Evolutionary conservation across 768 basidiomycete genomes (phyloP), one percentile per base, ranked within the genome.

Genomic region (Termitomyces sp.): DNA sequence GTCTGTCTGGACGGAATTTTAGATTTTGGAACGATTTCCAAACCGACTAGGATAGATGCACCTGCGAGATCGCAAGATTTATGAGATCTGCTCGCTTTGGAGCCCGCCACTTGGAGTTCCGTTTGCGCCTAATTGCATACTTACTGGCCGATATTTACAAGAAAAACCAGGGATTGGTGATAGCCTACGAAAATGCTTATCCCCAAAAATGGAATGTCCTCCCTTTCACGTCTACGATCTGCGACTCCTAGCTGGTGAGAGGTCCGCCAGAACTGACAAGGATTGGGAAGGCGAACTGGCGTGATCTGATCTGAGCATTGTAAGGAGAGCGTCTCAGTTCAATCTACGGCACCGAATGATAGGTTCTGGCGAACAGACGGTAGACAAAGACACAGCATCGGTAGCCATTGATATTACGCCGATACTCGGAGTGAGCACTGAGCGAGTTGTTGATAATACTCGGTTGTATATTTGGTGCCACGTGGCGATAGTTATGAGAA

Each of bases 361-460:
- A 19, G 21, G 30, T 49, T 35, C 49, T 42, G 34, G 54, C 40
- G 25, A 59, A 59, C 53, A 59, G 61, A 61, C 59, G 55, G 58
- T 54, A 50, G 50, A 37, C 42, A 61, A 35, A 54, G 48, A 35
- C 61, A 57, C 55, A 61, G 60, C 60, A 58, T 35, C 44, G 40
- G 35, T 30, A 37, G 12, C 17, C 11, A 11, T 42, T 28, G 37
- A 28, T 27, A 46, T 21, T 48, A 50, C 39, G 43, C 43, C 35
- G 27, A 58, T 25, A 16, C 32, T 55, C 41, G 34, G 53, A 23
- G 40, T 50, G 6, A 21, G 19, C 17, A 40, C n/a, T n/a, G n/a
- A 25, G 17, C n/a, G n/a, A n/a, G 43, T 27, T 50, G 37, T 39
- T 10, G 21, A 54, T 19, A 32, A 21, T 58, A 46, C 27, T 57